Percentiles rank a stretch among this genome's conserved stretches.
Evolutionary conservation across 1,284 basidiomycete genomes (phyloP).

Genomic region (Tilletia caries): DNA sequence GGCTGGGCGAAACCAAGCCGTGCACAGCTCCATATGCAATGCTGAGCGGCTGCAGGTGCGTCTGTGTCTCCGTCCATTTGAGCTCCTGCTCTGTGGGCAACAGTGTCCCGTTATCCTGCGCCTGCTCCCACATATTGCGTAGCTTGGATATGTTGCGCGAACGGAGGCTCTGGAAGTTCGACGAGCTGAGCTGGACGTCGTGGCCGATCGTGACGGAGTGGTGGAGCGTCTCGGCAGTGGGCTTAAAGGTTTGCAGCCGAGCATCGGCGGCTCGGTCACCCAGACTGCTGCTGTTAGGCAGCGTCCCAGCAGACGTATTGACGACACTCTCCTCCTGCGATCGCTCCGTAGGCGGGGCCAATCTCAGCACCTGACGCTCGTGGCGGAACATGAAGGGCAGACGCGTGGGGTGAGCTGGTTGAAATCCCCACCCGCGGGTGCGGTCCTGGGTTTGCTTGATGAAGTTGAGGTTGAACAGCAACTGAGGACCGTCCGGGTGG

Average conservation of each 20-base stretch:
- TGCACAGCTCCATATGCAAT: neutral
- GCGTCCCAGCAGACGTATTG: too few species aligned
- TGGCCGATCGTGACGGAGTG: neutral
- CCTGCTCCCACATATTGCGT: neutral
- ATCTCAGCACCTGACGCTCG: slow-evolving; percentile 1
- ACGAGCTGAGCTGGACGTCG: neutral
- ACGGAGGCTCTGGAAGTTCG: neutral
- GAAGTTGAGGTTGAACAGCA: slow-evolving; percentile 30
- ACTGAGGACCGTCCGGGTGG: slow-evolving; percentile 27
- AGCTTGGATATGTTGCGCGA: neutral
- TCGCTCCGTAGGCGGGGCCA: neutral
- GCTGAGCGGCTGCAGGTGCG: neutral
- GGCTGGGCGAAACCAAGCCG: neutral
- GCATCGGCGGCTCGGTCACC: neutral
- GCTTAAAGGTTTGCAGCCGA: neutral
- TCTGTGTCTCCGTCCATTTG: neutral
- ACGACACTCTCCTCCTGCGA: neutral
- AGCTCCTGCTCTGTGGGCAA: slow-evolving; percentile 5
- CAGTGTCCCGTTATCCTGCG: neutral
- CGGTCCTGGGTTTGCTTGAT: slow-evolving; percentile 29
- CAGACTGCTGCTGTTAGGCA: neutral
- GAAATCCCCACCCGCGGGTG: slow-evolving; percentile 27
- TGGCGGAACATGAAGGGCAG: slow-evolving; percentile 10
- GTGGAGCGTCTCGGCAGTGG: neutral
- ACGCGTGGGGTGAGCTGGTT: slow-evolving; percentile 27